Conservation (phyloP, 805 yeast genomes). For the Limtongia smithiae region DNA sequence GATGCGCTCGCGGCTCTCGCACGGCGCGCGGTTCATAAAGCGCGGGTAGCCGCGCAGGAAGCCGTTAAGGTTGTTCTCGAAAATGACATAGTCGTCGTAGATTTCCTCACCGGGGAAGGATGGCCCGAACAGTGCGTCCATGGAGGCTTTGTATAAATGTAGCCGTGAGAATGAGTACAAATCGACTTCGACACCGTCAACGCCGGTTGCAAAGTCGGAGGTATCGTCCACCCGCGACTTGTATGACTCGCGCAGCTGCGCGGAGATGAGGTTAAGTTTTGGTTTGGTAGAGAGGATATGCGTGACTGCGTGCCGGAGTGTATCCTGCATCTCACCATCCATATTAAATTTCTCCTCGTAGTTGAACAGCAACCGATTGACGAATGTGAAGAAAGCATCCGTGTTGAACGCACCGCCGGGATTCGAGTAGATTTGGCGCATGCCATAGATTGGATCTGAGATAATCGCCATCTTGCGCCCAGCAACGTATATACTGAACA, state of each 20-base stretch:
- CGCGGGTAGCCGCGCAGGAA: slow-evolving; percentile 15
- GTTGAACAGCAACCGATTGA: slow-evolving; percentile 9
- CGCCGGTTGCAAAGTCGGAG: slow-evolving; percentile 1
- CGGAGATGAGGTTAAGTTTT: neutral
- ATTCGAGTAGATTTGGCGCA: slow-evolving; percentile 6
- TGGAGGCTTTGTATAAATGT: slow-evolving; percentile 6
- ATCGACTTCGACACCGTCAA: slow-evolving; percentile 3
- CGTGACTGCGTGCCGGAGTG: neutral
- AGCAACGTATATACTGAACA: slow-evolving; percentile 16
- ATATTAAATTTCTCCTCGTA: slow-evolving; percentile 2
- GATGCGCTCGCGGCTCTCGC: slow-evolving; percentile 12
- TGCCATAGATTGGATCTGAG: slow-evolving; percentile 23
- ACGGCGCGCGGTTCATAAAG: slow-evolving; percentile 4
- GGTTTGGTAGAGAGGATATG: neutral
- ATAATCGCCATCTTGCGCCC: slow-evolving; percentile 19
- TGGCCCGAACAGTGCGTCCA: slow-evolving; percentile 19
- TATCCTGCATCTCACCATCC: slow-evolving; percentile 2
- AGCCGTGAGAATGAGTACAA: slow-evolving; percentile 7
- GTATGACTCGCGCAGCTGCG: neutral
- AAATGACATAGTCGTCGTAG: slow-evolving; percentile 7
- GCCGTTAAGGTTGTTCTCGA: slow-evolving; percentile 11
- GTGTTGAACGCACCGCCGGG: slow-evolving; percentile 5
- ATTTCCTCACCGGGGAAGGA: slow-evolving; percentile 20
- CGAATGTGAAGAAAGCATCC: slow-evolving; percentile 3
- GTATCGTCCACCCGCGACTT: slow-evolving; percentile 3